phyloP scores from a whole-genome alignment of 306 rosid species.

The Chamaecrista fasciculata region DNA sequence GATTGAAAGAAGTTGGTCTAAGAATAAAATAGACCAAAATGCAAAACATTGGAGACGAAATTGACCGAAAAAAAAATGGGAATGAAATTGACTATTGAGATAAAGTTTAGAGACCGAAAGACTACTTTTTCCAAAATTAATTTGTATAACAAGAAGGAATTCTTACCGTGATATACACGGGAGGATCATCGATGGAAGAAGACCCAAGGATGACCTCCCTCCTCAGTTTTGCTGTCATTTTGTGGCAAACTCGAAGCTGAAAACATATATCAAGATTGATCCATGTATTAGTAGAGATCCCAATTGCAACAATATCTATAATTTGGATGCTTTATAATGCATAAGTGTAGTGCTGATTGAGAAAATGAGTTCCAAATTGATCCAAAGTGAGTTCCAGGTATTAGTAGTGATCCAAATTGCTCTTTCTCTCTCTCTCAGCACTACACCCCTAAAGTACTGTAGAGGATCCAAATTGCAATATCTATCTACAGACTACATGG shows the following conservation, averaged over 20 bases:
- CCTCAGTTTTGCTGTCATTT: constrained; percentile 73
- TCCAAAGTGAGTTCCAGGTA: too few relatives aligned
- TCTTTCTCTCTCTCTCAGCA: too few relatives aligned
- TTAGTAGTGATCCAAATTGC: too few relatives aligned
- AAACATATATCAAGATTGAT: constrained; percentile 20
- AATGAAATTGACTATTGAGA: constrained; percentile 10
- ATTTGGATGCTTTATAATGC: too few relatives aligned
- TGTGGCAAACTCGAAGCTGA: constrained; percentile 94
- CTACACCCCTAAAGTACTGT: too few relatives aligned
- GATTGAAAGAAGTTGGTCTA: too few relatives aligned
- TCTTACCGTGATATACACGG: constrained; percentile 71
- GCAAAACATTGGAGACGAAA: too few relatives aligned
- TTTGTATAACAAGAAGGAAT: constrained; percentile 11
- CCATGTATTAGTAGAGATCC: constrained; percentile 21
- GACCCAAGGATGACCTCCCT: constrained; percentile 90
- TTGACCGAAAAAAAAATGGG: not conserved
- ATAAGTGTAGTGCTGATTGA: too few relatives aligned
- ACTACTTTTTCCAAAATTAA: not conserved
- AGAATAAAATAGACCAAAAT: too few relatives aligned
- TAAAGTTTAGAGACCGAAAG: not conserved
- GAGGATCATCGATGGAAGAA: constrained; percentile 71
- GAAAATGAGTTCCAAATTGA: too few relatives aligned
- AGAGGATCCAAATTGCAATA: constrained; percentile 12
- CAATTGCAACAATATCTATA: constrained; percentile 7
- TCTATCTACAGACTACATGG: not conserved